These are phyloP conservation scores for Penicillium canariense DNA, from an alignment of 495 filamentous ascomycete genomes.

Conservation along the genomic window DNA sequence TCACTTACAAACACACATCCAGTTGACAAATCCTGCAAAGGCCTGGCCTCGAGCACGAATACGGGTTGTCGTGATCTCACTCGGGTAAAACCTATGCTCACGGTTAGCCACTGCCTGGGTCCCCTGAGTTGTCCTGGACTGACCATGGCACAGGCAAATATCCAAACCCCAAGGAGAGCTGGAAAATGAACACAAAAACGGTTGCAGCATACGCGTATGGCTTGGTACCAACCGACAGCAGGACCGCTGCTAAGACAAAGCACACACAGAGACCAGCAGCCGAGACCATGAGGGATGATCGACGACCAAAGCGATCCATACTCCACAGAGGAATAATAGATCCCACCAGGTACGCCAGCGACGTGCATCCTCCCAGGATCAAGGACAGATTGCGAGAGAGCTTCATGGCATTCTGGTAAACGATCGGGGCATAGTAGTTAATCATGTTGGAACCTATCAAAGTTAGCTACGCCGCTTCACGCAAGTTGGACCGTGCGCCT, in stretches of 20 bases:
- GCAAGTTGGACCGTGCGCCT: not conserved
- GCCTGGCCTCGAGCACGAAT: conserved; percentile 37
- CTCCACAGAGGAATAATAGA: conserved; percentile 35
- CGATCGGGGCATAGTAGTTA: conserved; percentile 42
- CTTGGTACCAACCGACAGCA: conserved; percentile 25
- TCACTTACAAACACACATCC: conserved; percentile 44
- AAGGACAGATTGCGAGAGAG: conserved; percentile 50
- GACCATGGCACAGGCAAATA: conserved; percentile 51
- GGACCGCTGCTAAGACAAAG: conserved; percentile 35
- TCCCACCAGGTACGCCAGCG: conserved; percentile 36
- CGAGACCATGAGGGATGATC: conserved; percentile 48
- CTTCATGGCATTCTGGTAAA: conserved; percentile 53
- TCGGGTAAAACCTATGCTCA: conserved; percentile 63
- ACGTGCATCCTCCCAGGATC: conserved; percentile 51
- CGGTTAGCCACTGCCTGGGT: conserved; percentile 34
- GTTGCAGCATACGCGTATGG: conserved; percentile 38
- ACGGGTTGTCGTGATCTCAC: conserved; percentile 55
- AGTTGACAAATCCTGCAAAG: conserved; percentile 44
- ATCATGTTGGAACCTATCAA: conserved; percentile 54
- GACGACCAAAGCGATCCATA: conserved; percentile 54
- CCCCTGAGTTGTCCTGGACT: conserved; percentile 37
- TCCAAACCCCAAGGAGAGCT: conserved; percentile 48
- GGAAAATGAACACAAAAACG: conserved; percentile 48
- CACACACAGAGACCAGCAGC: conserved; percentile 45
- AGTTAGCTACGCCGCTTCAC: not conserved